These are phyloP conservation scores for Rutstroemia sp. DNA, from an alignment of 2,329 filamentous ascomycete species.

Conservation along the genomic window DNA sequence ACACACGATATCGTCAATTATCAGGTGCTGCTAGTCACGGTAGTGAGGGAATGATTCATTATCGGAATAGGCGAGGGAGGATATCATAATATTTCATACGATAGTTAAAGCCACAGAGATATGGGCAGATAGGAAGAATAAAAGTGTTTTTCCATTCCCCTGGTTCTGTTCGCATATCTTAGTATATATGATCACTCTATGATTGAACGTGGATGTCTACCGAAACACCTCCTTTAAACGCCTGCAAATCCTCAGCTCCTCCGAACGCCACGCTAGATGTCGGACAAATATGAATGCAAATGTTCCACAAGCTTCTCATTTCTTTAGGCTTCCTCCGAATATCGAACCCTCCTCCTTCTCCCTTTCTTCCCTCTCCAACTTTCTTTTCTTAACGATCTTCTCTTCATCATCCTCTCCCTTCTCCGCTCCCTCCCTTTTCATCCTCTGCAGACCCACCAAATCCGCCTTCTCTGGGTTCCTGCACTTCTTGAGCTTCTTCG, in stretches of 20 bases:
- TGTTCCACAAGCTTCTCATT: conserved; percentile 9
- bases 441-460: conserved; percentile 54
- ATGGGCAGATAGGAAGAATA: not conserved
- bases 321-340: conserved; percentile 23
- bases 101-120: not conserved
- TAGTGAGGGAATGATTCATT: too few relatives aligned
- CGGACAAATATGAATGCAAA: not conserved
- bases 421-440: conserved; percentile 43
- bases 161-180: not conserved
- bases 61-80: too few relatives aligned
- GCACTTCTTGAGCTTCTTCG: conserved; percentile 65
- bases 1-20: not conserved
- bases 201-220: not conserved
- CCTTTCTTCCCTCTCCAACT: conserved; percentile 35
- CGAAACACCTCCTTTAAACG: not conserved
- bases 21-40: too few relatives aligned
- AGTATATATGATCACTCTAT: not conserved
- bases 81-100: too few relatives aligned
- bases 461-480: conserved; percentile 68
- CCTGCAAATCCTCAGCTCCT: not conserved
- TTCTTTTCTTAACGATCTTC: conserved; percentile 32
- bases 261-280: conserved; percentile 21
- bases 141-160: not conserved
- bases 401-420: conserved; percentile 26
- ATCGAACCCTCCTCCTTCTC: conserved; percentile 28